Conservation (phyloP, 2,329 filamentous ascomycete species). For the Penicillium rolfsii region DNA sequence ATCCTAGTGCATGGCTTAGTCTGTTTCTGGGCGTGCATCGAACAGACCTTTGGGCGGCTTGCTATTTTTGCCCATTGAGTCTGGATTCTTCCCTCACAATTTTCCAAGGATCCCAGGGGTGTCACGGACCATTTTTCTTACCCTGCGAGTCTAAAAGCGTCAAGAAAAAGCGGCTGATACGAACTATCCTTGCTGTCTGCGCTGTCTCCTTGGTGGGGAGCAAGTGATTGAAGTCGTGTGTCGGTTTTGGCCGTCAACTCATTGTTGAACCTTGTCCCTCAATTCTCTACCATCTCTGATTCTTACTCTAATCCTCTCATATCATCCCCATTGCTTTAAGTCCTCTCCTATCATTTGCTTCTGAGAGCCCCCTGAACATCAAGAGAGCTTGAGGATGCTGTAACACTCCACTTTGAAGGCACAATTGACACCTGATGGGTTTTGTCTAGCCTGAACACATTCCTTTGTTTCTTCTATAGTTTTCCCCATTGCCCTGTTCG, state of each 20-base stretch:
- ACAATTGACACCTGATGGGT: neutral
- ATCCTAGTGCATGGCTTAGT: conserved; percentile 16
- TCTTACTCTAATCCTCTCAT: conserved; percentile 2
- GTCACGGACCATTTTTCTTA: conserved; percentile 12
- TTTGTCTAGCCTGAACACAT: conserved; percentile 11
- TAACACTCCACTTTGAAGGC: neutral
- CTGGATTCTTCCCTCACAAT: conserved; percentile 7
- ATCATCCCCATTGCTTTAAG: neutral
- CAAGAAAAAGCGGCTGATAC: conserved; percentile 17
- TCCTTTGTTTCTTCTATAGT: neutral
- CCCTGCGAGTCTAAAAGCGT: conserved; percentile 8
- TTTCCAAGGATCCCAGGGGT: conserved; percentile 11
- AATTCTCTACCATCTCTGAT: neutral
- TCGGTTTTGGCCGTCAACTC: conserved; percentile 8
- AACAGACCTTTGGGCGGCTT: conserved; percentile 10
- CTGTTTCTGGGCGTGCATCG: conserved; percentile 13
- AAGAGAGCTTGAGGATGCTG: conserved; percentile 1
- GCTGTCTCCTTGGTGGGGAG: conserved; percentile 7
- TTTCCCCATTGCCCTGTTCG: neutral
- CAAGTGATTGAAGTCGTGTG: conserved; percentile 7
- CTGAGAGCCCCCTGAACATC: neutral
- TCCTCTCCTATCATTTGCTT: conserved; percentile 7
- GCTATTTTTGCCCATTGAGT: conserved; percentile 25
- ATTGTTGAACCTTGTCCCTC: neutral
- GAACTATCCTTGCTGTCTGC: conserved; percentile 6